Evolutionary conservation across 2,329 filamentous ascomycete species (phyloP).

Genomic region (Botrytis medusae): DNA sequence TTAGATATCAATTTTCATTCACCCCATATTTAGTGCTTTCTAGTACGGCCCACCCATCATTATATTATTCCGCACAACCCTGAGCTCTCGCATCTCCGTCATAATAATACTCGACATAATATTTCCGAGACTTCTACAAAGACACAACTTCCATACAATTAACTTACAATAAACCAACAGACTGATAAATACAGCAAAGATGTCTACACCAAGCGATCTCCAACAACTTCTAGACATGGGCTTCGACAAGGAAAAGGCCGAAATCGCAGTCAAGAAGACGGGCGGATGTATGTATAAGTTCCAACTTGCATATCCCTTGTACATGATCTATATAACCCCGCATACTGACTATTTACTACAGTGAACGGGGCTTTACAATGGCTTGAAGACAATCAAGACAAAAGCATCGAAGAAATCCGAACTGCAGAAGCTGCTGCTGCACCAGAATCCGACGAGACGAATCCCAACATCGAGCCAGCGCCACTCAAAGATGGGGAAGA

Average conservation of each 20-base stretch:
- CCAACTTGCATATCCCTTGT: constrained; percentile 2
- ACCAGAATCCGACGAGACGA: constrained; percentile 50
- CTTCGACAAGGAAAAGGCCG: constrained; percentile 79
- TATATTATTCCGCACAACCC: constrained; percentile 7
- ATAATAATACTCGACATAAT: constrained; percentile 10
- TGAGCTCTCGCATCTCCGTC: background rate
- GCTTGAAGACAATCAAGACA: constrained; percentile 91
- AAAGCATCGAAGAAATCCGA: constrained; percentile 77
- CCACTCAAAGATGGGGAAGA: constrained; percentile 68
- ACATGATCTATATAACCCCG: background rate
- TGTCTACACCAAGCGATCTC: constrained; percentile 57
- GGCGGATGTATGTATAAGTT: constrained; percentile 65
- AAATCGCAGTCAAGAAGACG: constrained; percentile 80
- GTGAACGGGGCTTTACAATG: constrained; percentile 90
- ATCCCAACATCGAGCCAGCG: constrained; percentile 57
- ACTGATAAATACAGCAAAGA: constrained; percentile 34
- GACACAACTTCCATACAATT: background rate
- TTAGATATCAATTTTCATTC: background rate
- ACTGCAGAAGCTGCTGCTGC: constrained; percentile 39
- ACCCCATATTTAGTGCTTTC: background rate
- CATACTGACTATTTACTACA: constrained; percentile 41
- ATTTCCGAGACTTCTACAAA: background rate
- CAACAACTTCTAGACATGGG: constrained; percentile 67
- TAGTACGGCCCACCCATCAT: background rate
- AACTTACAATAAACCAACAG: background rate